Evolutionary conservation across 1,139 yeast genomes (phyloP).

Genomic region (Saccharomyces pastorianus): DNA sequence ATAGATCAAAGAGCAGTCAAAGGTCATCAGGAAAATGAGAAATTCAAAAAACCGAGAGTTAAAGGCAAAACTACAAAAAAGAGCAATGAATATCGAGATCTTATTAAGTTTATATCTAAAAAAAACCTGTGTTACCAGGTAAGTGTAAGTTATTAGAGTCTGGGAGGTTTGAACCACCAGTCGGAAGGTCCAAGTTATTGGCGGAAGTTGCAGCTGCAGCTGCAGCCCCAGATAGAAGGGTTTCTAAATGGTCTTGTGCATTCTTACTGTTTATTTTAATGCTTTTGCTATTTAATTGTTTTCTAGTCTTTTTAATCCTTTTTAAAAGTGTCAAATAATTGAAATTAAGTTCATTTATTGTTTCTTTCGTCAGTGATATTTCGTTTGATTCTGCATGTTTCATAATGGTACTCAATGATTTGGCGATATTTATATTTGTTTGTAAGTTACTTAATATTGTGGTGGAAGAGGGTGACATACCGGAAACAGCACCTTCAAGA

Average conservation of each 20-base stretch:
- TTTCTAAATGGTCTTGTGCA: conserved; percentile 4
- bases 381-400: conserved; percentile 27
- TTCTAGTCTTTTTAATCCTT: conserved; percentile 12
- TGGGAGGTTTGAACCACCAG: conserved; percentile 6
- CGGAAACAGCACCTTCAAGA: conserved; percentile 5
- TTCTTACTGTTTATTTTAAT: conserved; percentile 1
- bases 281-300: conserved; percentile 4
- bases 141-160: conserved; percentile 8
- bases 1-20: not conserved
- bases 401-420: conserved; percentile 25
- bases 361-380: conserved; percentile 22
- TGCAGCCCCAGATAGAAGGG: conserved; percentile 3
- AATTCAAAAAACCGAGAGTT: not conserved
- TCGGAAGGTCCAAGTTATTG: conserved; percentile 7
- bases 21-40: not conserved
- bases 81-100: not conserved
- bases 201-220: conserved; percentile 1
- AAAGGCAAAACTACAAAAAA: not conserved
- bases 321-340: conserved; percentile 17
- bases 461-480: conserved; percentile 9
- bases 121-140: conserved; percentile 1
- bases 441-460: conserved; percentile 10
- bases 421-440: conserved; percentile 27
- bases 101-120: not conserved
- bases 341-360: conserved; percentile 22